Evolutionary conservation across 2,329 filamentous ascomycete genomes (phyloP).

Genomic region (Akanthomyces lecanii): DNA sequence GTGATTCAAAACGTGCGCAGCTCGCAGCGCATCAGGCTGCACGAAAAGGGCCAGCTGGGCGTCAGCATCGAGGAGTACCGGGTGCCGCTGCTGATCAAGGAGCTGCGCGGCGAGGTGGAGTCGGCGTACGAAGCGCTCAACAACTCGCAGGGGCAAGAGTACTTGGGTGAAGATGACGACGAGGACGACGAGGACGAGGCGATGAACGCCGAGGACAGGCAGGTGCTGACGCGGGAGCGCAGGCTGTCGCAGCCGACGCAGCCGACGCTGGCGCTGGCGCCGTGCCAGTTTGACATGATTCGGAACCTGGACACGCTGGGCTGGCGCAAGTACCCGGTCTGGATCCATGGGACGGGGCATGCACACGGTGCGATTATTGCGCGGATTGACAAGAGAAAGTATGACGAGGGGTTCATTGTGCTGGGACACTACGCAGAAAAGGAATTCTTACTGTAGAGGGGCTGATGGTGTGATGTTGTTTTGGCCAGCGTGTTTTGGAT

Average conservation of each 20-base stretch:
- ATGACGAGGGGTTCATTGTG: constrained; percentile 73
- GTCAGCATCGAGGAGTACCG: constrained; percentile 67
- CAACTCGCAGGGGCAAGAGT: constrained; percentile 64
- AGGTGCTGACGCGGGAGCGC: constrained; percentile 38
- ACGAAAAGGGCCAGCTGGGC: constrained; percentile 67
- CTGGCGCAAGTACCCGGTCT: constrained; percentile 64
- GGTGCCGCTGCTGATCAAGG: constrained; percentile 70
- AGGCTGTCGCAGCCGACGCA: constrained; percentile 43
- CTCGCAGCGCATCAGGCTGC: constrained; percentile 66
- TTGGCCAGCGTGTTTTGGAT: not conserved
- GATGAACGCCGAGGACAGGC: constrained; percentile 36
- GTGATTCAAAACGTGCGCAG: constrained; percentile 73
- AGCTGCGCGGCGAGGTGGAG: constrained; percentile 72
- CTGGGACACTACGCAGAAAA: constrained; percentile 75
- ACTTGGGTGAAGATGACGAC: constrained; percentile 43
- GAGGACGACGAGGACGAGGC: constrained; percentile 26
- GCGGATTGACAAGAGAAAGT: constrained; percentile 60
- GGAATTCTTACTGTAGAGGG: constrained; percentile 53
- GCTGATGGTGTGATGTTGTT: not conserved
- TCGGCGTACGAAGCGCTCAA: constrained; percentile 71
- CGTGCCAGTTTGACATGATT: constrained; percentile 82
- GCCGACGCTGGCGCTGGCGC: constrained; percentile 72
- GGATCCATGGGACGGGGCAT: constrained; percentile 73
- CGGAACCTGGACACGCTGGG: constrained; percentile 64
- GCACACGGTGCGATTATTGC: constrained; percentile 90